These are phyloP conservation scores for Thermothelomyces thermophilus DNA, from an alignment of 2,329 filamentous ascomycete genomes.

Conservation along the genomic window DNA sequence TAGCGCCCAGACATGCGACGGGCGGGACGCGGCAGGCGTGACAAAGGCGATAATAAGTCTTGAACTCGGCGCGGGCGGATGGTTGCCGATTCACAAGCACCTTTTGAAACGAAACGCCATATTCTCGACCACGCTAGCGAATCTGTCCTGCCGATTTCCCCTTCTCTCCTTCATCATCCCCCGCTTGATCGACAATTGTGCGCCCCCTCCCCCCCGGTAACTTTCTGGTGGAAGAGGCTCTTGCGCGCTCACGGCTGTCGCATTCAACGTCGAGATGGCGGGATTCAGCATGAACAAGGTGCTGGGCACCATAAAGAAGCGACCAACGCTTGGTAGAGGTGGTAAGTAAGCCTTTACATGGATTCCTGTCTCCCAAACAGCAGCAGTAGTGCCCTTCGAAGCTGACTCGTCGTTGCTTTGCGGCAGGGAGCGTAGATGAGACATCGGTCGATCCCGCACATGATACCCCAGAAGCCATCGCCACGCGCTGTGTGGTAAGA, in stretches of 20 bases:
- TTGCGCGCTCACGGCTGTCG: not conserved
- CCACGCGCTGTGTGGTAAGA: slow-evolving; percentile 59
- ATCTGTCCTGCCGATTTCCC: not conserved
- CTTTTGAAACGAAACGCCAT: not conserved
- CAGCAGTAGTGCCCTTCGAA: not conserved
- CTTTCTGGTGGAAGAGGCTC: not conserved
- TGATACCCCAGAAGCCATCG: slow-evolving; percentile 62
- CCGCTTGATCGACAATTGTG: not conserved
- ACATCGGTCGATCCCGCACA: slow-evolving; percentile 30
- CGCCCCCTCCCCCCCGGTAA: not conserved
- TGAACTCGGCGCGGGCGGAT: not conserved
- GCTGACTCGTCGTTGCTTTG: slow-evolving; percentile 9
- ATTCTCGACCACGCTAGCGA: not conserved
- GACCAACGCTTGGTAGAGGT: slow-evolving; percentile 29
- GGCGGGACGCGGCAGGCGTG: not conserved
- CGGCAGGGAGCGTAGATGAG: slow-evolving; percentile 18
- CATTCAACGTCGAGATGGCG: slow-evolving; percentile 36
- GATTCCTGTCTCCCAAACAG: too few species aligned
- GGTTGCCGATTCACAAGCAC: not conserved
- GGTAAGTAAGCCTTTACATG: not conserved
- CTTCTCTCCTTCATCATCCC: not conserved
- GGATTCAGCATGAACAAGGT: slow-evolving; percentile 50
- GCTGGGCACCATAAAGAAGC: slow-evolving; percentile 49
- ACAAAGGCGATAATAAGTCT: slow-evolving; percentile 3
- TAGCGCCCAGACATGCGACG: slow-evolving; percentile 6